Percentiles rank a stretch among this genome's conserved stretches.
phyloP scores from a whole-genome alignment of 441 rosid genomes.

The Erodium texanum region DNA sequence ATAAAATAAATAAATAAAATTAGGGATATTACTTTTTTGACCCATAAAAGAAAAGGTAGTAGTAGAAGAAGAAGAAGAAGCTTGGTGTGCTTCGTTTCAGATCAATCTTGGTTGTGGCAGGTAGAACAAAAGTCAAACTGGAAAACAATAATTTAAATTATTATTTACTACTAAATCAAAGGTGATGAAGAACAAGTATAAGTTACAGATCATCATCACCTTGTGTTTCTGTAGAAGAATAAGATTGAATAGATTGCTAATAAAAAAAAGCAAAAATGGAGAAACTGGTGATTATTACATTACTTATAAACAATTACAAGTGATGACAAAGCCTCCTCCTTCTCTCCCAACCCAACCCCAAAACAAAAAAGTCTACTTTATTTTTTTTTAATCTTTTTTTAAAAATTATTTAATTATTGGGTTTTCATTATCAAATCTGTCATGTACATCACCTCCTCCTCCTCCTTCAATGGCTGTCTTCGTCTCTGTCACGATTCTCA shows the following conservation, averaged over 20 bases:
- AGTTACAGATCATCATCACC: not conserved
- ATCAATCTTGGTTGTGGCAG: constrained; percentile 5
- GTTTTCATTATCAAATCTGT: not conserved
- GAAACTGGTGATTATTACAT: not conserved
- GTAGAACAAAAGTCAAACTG: not conserved
- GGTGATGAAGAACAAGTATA: not conserved
- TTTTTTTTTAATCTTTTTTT: not conserved
- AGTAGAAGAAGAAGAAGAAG: not conserved
- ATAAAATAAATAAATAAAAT: too few species aligned
- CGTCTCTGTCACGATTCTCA: not conserved
- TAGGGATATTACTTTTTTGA: not conserved
- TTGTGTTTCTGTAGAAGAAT: not conserved
- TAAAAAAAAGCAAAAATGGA: not conserved
- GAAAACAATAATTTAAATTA: not conserved
- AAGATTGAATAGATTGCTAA: not conserved
- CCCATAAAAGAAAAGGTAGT: not conserved
- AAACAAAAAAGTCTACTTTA: not conserved
- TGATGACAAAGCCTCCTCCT: not conserved
- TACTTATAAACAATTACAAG: not conserved
- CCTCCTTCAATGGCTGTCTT: constrained; percentile 1
- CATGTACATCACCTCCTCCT: not conserved
- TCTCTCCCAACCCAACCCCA: not conserved
- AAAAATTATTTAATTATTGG: not conserved
- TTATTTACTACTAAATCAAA: not conserved
- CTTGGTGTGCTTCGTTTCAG: not conserved